phyloP scores from a whole-genome alignment of 345 rosid genomes.

The Chamaenerion angustifolium region DNA sequence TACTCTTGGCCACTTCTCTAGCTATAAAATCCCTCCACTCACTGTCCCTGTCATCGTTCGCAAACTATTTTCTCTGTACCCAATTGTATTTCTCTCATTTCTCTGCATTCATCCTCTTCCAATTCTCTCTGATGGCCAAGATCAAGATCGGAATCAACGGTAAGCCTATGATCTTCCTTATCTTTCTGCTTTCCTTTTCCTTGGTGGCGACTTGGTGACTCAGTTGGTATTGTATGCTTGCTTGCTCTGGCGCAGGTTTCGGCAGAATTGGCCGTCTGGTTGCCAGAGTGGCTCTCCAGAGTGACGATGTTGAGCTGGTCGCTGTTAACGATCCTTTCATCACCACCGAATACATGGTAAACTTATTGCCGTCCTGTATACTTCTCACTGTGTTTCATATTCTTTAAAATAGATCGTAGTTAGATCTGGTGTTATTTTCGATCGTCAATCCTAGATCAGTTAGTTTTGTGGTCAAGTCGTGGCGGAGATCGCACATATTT shows the following conservation, averaged over 20 bases:
- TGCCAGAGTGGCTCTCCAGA: not conserved
- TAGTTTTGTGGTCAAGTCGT: no score
- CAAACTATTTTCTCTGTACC: no score
- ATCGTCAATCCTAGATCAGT: no score
- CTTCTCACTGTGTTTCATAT: not conserved
- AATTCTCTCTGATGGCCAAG: not conserved
- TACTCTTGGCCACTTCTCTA: not conserved
- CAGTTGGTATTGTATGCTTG: not conserved
- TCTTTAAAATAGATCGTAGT: not conserved
- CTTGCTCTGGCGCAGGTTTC: slow-evolving; percentile 26
- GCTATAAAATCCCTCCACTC: not conserved
- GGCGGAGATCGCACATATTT: no score
- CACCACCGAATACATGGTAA: slow-evolving; percentile 41
- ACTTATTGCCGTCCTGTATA: not conserved
- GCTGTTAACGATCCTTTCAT: slow-evolving; percentile 1
- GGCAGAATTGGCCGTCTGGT: slow-evolving; percentile 55
- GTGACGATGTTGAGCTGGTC: not conserved
- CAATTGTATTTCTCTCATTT: no score
- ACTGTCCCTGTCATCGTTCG: not conserved
- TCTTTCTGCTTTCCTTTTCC: not conserved
- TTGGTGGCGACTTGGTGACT: not conserved
- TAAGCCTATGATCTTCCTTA: not conserved
- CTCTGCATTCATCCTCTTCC: no score
- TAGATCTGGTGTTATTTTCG: no score
- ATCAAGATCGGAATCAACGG: slow-evolving; percentile 2